These are phyloP conservation scores for Candida xyloterini DNA, from an alignment of 805 yeast genomes.

Conservation along the genomic window DNA sequence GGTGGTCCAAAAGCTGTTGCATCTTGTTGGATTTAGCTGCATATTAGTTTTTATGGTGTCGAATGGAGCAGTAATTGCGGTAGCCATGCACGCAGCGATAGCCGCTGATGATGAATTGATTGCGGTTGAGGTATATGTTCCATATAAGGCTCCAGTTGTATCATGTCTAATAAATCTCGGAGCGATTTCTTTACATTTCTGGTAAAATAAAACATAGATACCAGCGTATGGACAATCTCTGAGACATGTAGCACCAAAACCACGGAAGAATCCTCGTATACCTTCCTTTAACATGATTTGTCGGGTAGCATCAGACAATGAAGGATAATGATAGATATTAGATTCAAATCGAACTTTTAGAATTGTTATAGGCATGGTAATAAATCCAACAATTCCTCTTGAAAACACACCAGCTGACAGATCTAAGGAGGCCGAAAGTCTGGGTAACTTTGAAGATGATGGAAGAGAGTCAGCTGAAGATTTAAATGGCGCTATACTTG, in stretches of 20 bases:
- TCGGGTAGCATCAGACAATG: conserved; percentile 57
- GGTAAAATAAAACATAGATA: conserved; percentile 80
- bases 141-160: conserved; percentile 8
- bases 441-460: conserved; percentile 57
- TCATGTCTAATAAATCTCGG: conserved; percentile 37
- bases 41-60: conserved; percentile 91
- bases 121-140: conserved; percentile 37
- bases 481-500: conserved; percentile 39
- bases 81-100: conserved; percentile 72
- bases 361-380: conserved; percentile 94
- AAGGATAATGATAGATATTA: conserved; percentile 63
- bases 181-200: conserved; percentile 57
- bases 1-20: conserved; percentile 42
- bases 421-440: conserved; percentile 66
- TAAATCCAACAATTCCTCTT: conserved; percentile 75
- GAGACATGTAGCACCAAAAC: conserved; percentile 81
- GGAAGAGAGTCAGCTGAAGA: conserved; percentile 6
- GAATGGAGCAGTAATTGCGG: conserved; percentile 89
- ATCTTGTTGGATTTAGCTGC: conserved; percentile 62
- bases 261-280: conserved; percentile 72
- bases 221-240: conserved; percentile 98
- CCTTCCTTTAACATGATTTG: conserved; percentile 56
- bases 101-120: conserved; percentile 78
- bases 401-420: conserved; percentile 73
- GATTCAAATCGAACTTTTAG: conserved; percentile 89